A percentile compares a stretch with the other conserved stretches of the same genome.
phyloP scores from a whole-genome alignment of 2,329 filamentous ascomycete species.

The Epichloe coenophiala region DNA sequence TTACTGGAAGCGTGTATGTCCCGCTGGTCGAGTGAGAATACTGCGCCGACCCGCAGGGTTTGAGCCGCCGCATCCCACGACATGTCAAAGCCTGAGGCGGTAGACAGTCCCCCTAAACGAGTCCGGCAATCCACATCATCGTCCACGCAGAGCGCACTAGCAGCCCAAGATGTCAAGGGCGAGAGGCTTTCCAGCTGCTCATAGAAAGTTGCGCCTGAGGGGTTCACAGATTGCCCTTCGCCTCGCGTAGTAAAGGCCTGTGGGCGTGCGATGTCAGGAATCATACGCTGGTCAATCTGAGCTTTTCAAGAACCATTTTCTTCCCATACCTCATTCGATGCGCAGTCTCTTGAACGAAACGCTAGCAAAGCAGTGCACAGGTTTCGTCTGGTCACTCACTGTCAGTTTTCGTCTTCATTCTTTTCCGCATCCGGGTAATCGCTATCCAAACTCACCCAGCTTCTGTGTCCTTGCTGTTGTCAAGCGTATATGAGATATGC shows the following conservation, averaged over 20 bases:
- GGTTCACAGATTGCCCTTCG: neutral
- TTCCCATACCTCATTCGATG: conserved; percentile 14
- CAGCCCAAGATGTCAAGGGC: conserved; percentile 39
- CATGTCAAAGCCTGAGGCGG: conserved; percentile 57
- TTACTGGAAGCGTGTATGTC: conserved; percentile 27
- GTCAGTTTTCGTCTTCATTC: neutral
- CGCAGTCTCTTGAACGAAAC: conserved; percentile 47
- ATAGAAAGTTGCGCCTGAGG: conserved; percentile 36
- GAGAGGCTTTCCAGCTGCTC: conserved; percentile 45
- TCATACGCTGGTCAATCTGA: neutral
- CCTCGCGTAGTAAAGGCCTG: conserved; percentile 48
- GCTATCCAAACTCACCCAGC: conserved; percentile 10
- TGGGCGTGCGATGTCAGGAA: conserved; percentile 13
- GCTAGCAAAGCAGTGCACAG: conserved; percentile 47
- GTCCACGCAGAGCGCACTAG: conserved; percentile 35
- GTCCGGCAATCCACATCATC: conserved; percentile 34
- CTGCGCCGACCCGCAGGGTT: conserved; percentile 48
- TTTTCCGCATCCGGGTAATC: neutral
- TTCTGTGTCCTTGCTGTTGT: conserved; percentile 6
- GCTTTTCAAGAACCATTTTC: neutral
- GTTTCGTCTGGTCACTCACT: conserved; percentile 7
- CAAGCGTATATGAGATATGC: conserved; percentile 64
- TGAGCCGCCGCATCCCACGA: conserved; percentile 60
- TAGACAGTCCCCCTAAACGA: conserved; percentile 28
- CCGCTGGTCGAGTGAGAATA: conserved; percentile 41